These are phyloP conservation scores for Yamadazyma mexicana DNA, from an alignment of 1,139 yeast genomes.

Conservation along the genomic window DNA sequence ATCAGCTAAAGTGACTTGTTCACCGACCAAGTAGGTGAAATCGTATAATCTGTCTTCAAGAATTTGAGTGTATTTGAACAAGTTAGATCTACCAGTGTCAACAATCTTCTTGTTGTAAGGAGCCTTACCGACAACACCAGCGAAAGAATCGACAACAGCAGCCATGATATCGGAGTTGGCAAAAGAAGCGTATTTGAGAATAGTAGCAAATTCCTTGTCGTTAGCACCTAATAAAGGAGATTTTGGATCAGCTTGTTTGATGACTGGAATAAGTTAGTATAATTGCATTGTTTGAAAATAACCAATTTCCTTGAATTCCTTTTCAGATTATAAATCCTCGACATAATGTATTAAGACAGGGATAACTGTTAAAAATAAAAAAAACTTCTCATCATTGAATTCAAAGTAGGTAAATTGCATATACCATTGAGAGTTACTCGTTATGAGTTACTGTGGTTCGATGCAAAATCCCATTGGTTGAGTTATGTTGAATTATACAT, in stretches of 20 bases:
- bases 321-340: conserved; percentile 61
- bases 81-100: conserved; percentile 50
- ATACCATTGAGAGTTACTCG: too few relatives aligned
- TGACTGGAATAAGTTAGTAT: conserved; percentile 22
- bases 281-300: not conserved
- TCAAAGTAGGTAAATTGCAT: too few relatives aligned
- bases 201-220: conserved; percentile 65
- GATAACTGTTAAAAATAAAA: conserved; percentile 70
- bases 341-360: conserved; percentile 86
- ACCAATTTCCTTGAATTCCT: not conserved
- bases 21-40: conserved; percentile 89
- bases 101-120: conserved; percentile 80
- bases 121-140: conserved; percentile 33
- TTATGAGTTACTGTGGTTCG: too few relatives aligned
- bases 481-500: conserved; percentile 17
- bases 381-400: conserved; percentile 55
- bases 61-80: conserved; percentile 43
- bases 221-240: conserved; percentile 57
- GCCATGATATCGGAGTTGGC: conserved; percentile 69
- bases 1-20: conserved; percentile 86
- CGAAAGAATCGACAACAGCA: conserved; percentile 32
- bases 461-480: not conserved
- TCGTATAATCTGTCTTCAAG: conserved; percentile 67
- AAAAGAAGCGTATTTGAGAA: conserved; percentile 82
- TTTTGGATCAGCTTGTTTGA: conserved; percentile 28